phyloP scores from a whole-genome alignment of 2,329 filamentous ascomycete species.

The Trichothecium sympodiale region DNA sequence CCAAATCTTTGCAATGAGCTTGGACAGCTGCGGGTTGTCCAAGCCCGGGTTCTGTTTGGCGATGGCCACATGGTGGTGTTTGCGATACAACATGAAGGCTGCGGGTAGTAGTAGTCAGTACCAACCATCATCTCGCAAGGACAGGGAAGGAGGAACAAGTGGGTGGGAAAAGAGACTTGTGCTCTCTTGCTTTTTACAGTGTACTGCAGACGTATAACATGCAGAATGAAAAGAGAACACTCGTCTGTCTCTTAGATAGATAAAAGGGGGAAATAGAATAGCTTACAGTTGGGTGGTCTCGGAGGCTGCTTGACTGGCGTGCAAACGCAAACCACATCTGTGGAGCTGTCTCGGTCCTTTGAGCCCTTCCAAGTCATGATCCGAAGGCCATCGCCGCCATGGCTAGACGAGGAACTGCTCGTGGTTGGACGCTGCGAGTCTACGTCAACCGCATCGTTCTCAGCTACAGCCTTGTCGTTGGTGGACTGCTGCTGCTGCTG shows the following conservation, averaged over 20 bases:
- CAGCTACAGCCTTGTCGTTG: too few species aligned
- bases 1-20: conserved; percentile 94
- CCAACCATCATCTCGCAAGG: background rate
- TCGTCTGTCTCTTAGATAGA: conserved; percentile 3
- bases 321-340: conserved; percentile 35
- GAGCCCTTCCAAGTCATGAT: too few species aligned
- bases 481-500: too few species aligned
- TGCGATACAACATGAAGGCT: conserved; percentile 97
- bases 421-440: too few species aligned
- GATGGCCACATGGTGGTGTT: conserved; percentile 78
- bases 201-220: too few species aligned
- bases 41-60: conserved; percentile 76
- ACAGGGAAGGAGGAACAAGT: too few species aligned
- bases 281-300: conserved; percentile 47
- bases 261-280: conserved; percentile 6
- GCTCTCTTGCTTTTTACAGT: too few species aligned
- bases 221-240: background rate
- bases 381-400: too few species aligned
- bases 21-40: conserved; percentile 91
- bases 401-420: too few species aligned
- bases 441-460: too few species aligned
- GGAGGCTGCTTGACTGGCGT: conserved; percentile 46
- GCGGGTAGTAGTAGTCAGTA: conserved; percentile 9
- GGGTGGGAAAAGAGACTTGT: too few species aligned
- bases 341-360: too few species aligned